Base-by-base conservation (phyloP, 768 basidiomycete genomes). In the Gymnopilus dilepis region DNA sequence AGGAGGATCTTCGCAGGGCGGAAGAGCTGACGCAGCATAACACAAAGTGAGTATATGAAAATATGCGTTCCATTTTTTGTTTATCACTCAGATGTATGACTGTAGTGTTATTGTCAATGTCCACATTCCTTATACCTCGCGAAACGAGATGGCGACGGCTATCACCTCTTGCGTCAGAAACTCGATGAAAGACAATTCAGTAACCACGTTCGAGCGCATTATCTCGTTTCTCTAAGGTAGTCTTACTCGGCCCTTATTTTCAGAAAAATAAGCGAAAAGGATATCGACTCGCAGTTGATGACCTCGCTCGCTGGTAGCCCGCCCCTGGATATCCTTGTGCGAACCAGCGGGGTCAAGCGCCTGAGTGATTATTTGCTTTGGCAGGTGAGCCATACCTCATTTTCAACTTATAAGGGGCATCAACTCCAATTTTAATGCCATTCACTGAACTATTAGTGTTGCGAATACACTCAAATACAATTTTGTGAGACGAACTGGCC, bases 331-430 rank as follows among this genome's bases (percentile, higher is more conserved):
- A 85, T 99, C 45, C 83, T 99, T 55, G 80, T 99, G 22, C 86
- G 97, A 41, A 97, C 95, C 0, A 95, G 94, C 54, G 94, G 95
- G 9, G 97, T 97, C 6, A 89, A 86, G 60, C 83, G 95, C 2
- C 76, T 97, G 28, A 94, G 92, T 69, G 94, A 97, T 67, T 99
- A 88, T 70, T 73, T 98, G 72, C 84, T 96, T 17, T 99, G 97
- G 97, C 97, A 99, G 91, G 96, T 92, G 60, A 59, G 86, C 28
- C 24, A 28, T 15, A 8, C 22, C 45, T 24, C 9, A 28, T 12
- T 21, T 47, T 26, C 22, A 6, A 21, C 28, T 15, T 3, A 47
- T 6, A 4, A 19, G 21, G 22, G 34, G 17, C 47, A 6, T 31
- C 15, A 15, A 34, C 43, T 13, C 4, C 8, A 31, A 22, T 24